A percentile compares a stretch with the other conserved stretches of the same genome.
These are phyloP conservation scores for Plasmodium vinckei DNA, from an alignment of 169 alveolate species.

Conservation along the genomic window DNA sequence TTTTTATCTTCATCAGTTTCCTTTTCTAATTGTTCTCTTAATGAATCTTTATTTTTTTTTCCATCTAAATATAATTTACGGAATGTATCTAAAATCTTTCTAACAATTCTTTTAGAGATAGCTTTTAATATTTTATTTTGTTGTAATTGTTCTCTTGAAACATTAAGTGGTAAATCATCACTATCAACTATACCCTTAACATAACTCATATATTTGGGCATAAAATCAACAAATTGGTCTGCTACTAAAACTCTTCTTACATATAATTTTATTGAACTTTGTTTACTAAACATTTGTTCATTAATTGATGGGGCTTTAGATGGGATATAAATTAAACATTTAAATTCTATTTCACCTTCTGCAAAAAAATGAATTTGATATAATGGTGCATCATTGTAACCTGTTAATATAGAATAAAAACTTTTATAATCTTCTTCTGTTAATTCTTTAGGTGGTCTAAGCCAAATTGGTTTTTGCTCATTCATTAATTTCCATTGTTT, in stretches of 20 bases:
- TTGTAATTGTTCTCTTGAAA: constrained; percentile 94
- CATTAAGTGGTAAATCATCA: constrained; percentile 96
- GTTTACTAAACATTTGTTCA: constrained; percentile 92
- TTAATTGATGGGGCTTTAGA: constrained; percentile 93
- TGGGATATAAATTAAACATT: constrained; percentile 97
- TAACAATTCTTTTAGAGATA: constrained; percentile 96
- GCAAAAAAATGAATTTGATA: constrained; percentile 98
- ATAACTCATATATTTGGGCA: constrained; percentile 95
- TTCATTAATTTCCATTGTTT: constrained; percentile 90
- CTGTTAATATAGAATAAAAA: constrained; percentile 96
- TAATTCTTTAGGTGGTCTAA: constrained; percentile 96
- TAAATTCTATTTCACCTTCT: constrained; percentile 99
- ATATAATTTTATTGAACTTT: constrained; percentile 91
- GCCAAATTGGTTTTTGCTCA: constrained; percentile 98
- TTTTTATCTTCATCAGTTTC: constrained; percentile 88
- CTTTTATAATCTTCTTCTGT: constrained; percentile 95
- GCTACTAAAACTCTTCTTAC: constrained; percentile 95
- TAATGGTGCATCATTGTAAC: constrained; percentile 96
- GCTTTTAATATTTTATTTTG: constrained; percentile 94
- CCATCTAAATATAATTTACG: constrained; percentile 92
- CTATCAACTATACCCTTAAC: constrained; percentile 96
- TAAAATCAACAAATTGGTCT: constrained; percentile 93
- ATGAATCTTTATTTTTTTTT: constrained; percentile 86
- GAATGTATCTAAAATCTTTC: constrained; percentile 96
- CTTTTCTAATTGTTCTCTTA: constrained; percentile 85